Evolutionary conservation across 306 rosid species (phyloP).

Genomic region (Medicago arabica): DNA sequence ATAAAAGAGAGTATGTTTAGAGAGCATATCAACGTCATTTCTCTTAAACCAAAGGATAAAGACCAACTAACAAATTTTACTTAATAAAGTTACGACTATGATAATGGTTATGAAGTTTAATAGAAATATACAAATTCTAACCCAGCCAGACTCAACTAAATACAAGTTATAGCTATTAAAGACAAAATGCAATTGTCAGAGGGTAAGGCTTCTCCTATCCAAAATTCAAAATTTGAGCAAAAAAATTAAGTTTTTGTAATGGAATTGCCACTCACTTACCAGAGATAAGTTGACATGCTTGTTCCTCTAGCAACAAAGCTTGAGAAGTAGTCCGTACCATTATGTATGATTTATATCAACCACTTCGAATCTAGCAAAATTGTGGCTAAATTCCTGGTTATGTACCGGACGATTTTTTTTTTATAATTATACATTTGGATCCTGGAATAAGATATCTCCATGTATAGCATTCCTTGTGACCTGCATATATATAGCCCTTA

Average conservation of each 20-base stretch:
- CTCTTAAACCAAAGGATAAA: conserved; percentile 1
- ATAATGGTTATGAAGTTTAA: neutral
- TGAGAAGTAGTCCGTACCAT: neutral
- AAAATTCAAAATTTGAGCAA: conserved; percentile 6
- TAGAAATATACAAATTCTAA: neutral
- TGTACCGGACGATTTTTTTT: neutral
- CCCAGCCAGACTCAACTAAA: conserved; percentile 7
- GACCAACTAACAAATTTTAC: neutral
- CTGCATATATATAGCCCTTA: no score
- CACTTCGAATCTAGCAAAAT: conserved; percentile 1
- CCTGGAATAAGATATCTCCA: conserved; percentile 24
- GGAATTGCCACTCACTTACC: neutral
- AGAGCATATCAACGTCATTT: neutral
- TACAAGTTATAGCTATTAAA: conserved; percentile 13
- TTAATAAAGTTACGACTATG: neutral
- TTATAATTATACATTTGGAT: conserved; percentile 13
- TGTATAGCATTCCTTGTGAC: neutral
- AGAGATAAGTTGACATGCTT: neutral
- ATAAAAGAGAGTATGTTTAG: neutral
- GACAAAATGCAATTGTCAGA: conserved; percentile 24
- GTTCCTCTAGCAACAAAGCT: neutral
- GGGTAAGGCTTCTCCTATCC: conserved; percentile 1
- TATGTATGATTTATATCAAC: neutral
- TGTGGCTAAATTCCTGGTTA: neutral
- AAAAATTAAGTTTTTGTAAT: neutral